Evolutionary conservation across 208 protist genomes (phyloP).

Genomic region (Acanthamoeba quina): DNA sequence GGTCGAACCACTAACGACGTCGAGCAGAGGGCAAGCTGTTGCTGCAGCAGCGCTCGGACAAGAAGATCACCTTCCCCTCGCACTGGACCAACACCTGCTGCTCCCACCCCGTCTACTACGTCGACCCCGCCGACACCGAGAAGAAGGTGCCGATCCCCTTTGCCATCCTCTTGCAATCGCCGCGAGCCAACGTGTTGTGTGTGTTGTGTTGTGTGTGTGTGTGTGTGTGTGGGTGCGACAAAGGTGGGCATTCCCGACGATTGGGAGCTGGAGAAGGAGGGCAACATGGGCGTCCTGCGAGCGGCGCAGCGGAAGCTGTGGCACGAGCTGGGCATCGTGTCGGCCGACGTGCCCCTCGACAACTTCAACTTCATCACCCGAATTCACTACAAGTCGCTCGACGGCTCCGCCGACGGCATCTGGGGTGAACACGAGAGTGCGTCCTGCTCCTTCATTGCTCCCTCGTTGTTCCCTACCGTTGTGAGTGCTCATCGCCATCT

Average conservation of each 20-base stretch:
- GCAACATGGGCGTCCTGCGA: slow-evolving; percentile 80
- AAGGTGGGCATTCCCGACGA: slow-evolving; percentile 35
- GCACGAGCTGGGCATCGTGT: slow-evolving; percentile 92
- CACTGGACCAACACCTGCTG: slow-evolving; percentile 94
- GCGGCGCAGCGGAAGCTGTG: slow-evolving; percentile 90
- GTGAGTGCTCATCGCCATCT: not conserved
- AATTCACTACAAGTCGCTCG: slow-evolving; percentile 89
- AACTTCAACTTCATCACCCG: slow-evolving; percentile 88
- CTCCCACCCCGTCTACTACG: slow-evolving; percentile 88
- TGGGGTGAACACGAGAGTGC: slow-evolving; percentile 92
- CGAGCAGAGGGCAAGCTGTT: slow-evolving; percentile 88
- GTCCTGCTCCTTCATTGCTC: not conserved
- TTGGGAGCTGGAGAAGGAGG: slow-evolving; percentile 65
- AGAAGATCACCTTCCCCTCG: slow-evolving; percentile 93
- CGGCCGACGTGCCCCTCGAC: slow-evolving; percentile 78
- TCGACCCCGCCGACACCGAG: slow-evolving; percentile 77
- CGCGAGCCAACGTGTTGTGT: not conserved
- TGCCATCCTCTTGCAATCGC: not conserved
- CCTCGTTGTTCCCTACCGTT: not conserved
- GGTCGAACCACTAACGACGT: not conserved
- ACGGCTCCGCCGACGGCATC: slow-evolving; percentile 76
- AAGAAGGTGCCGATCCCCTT: not conserved
- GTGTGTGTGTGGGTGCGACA: not conserved
- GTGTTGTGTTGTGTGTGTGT: not conserved
- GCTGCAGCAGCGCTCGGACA: slow-evolving; percentile 89